Conservation (phyloP, 805 yeast species). For the Gaillardinia entomophila region DNA sequence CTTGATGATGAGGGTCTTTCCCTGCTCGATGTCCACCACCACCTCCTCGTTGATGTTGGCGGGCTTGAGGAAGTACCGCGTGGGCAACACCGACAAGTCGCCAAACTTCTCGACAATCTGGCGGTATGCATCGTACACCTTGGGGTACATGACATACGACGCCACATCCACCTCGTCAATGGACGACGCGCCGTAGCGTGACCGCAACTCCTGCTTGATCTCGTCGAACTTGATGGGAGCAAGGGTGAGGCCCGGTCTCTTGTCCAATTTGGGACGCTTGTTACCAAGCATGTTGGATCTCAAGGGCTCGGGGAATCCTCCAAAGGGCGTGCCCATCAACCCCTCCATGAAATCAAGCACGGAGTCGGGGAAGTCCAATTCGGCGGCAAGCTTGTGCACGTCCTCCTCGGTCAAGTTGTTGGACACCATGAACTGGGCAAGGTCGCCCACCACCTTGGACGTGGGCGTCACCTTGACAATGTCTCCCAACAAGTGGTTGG, state of each 20-base stretch:
- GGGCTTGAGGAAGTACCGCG: conserved; percentile 83
- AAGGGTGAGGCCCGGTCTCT: conserved; percentile 89
- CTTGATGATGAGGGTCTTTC: conserved; percentile 88
- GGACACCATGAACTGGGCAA: conserved; percentile 99
- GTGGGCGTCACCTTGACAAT: conserved; percentile 98
- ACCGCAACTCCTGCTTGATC: conserved; percentile 65
- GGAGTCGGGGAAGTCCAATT: conserved; percentile 97
- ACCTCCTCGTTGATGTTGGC: conserved; percentile 86
- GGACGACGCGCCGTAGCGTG: conserved; percentile 68
- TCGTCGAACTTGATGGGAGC: conserved; percentile 75
- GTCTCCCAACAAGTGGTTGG: conserved; percentile 89
- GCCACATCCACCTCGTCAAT: conserved; percentile 88
- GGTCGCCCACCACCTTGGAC: conserved; percentile 98
- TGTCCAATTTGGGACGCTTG: conserved; percentile 83
- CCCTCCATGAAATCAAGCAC: conserved; percentile 99
- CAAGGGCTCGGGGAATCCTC: conserved; percentile 99
- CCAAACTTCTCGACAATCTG: conserved; percentile 74
- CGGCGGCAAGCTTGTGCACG: conserved; percentile 78
- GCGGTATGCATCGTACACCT: conserved; percentile 86
- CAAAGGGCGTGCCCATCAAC: conserved; percentile 97
- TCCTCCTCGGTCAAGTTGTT: conserved; percentile 85
- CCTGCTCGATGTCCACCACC: conserved; percentile 84
- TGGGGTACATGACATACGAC: conserved; percentile 95
- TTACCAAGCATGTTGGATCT: conserved; percentile 86
- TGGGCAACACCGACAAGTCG: conserved; percentile 91